Base-by-base conservation (phyloP, 257 asterid species). In the Anisodus tanguticus region DNA sequence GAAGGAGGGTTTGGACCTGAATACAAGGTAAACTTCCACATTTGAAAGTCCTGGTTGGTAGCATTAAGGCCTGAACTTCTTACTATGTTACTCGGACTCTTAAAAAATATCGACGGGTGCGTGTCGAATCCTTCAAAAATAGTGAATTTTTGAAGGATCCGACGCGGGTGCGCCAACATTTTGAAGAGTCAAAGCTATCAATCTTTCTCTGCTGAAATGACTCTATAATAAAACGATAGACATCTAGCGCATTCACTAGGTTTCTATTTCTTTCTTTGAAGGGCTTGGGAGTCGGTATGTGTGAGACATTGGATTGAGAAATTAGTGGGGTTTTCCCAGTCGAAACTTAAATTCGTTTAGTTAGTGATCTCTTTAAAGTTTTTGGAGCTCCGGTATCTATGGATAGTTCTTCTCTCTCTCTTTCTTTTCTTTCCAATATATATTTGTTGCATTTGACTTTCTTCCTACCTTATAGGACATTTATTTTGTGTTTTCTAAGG, bases 1-100 rank as follows among this genome's bases (percentile, higher is more conserved):
- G 88, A 88, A 90, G 93, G 90, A 16, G 91, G 93, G 35, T 90
- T 84, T 55, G 91, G 93, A 81, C 93, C 90, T 51, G 91, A 88
- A 51, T 90, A 88, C 89, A 87, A 88, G 91, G 90, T 88, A 87
- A 60, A 58, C 53, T 79, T 53, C 31, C 37, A 7, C 51, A 62
- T 64, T 76, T 31, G n/a, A 43, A 26, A 8, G 13, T 9, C 41
- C 3, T 17, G 68, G 37, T 22, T 19, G 11, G 37, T 26, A 62
- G 68, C 68, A 62, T 22, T 22, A 62, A 6, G 12, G 13, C 68
- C 12, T 62, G 68, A 62, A 62, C 66, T 59, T 59, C 66, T 41
- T 41, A 5, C 45, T 41, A 41, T 41, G 45, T 41, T 41, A 3
- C 45, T 41, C 45, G 45, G 45, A 41, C 45, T 41, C 45, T 41